These are phyloP conservation scores for Chrysosphaeria jannelii DNA, from an alignment of 2,329 filamentous ascomycete genomes.

Conservation along the genomic window DNA sequence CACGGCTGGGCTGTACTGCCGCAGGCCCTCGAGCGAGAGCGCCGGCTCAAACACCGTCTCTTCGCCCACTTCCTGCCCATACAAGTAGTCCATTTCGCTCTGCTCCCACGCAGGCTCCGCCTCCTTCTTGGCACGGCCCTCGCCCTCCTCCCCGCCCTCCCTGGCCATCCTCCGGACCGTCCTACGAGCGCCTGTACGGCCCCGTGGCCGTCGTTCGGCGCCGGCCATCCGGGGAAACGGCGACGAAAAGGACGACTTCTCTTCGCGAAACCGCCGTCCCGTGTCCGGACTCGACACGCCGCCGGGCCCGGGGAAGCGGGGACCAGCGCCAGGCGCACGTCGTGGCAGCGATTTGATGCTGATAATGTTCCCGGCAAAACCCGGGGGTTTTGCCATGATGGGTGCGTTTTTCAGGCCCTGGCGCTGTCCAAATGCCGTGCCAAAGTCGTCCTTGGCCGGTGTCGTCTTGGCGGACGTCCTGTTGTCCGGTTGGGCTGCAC, in stretches of 20 bases:
- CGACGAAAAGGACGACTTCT: not conserved
- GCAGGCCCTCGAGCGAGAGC: constrained; percentile 9
- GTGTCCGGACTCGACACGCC: not conserved
- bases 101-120: constrained; percentile 1
- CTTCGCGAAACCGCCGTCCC: not conserved
- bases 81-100: constrained; percentile 6
- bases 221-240: constrained; percentile 2
- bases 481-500: no score
- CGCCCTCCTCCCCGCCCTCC: constrained; percentile 1
- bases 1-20: constrained; percentile 11
- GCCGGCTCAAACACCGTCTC: constrained; percentile 9
- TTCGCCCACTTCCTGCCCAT: constrained; percentile 8
- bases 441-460: no score
- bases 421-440: no score
- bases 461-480: no score
- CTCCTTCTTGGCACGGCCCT: not conserved
- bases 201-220: not conserved
- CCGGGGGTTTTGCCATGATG: no score
- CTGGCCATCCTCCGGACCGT: not conserved
- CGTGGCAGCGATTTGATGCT: no score
- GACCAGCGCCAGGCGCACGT: no score
- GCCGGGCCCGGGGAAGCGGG: constrained; percentile 2
- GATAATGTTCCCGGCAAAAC: no score
- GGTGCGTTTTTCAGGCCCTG: no score
- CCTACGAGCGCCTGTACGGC: not conserved